These are phyloP conservation scores for Ceriops zippeliana DNA, from an alignment of 345 rosid genomes.

Conservation along the genomic window DNA sequence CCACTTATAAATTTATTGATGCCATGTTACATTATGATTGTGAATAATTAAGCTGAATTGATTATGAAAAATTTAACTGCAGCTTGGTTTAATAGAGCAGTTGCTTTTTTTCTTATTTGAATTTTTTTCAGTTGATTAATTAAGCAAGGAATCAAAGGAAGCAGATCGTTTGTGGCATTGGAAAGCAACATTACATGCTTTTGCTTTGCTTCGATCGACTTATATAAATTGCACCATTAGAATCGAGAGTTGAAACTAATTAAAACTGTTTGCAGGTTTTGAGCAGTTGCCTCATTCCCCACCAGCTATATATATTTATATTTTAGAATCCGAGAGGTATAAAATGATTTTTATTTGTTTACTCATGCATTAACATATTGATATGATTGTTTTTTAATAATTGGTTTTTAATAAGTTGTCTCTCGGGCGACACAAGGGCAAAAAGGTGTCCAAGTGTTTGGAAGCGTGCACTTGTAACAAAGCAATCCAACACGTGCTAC, in stretches of 20 bases:
- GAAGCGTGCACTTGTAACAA: too few species aligned
- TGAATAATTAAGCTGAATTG: too few species aligned
- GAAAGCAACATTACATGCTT: too few species aligned
- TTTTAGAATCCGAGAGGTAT: background rate
- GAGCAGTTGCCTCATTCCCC: slow-evolving; percentile 5
- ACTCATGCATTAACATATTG: background rate
- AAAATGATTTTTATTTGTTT: background rate
- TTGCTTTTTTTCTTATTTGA: too few species aligned
- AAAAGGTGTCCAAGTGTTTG: background rate
- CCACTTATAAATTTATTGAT: slow-evolving; percentile 12
- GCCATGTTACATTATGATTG: too few species aligned
- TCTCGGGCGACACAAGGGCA: background rate
- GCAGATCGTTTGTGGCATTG: background rate
- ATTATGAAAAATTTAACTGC: slow-evolving; percentile 16
- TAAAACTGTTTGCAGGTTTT: background rate
- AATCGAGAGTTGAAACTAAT: background rate
- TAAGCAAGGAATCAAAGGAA: slow-evolving; percentile 8
- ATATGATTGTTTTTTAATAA: background rate
- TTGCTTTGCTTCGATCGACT: too few species aligned
- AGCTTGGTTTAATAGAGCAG: background rate
- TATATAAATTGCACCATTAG: background rate
- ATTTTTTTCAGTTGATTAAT: background rate
- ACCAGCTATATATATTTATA: background rate
- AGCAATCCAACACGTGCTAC: too few species aligned
- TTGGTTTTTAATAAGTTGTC: slow-evolving; percentile 2